Conservation (phyloP, 73 alveolate species). For the Uronychia setigera region DNA sequence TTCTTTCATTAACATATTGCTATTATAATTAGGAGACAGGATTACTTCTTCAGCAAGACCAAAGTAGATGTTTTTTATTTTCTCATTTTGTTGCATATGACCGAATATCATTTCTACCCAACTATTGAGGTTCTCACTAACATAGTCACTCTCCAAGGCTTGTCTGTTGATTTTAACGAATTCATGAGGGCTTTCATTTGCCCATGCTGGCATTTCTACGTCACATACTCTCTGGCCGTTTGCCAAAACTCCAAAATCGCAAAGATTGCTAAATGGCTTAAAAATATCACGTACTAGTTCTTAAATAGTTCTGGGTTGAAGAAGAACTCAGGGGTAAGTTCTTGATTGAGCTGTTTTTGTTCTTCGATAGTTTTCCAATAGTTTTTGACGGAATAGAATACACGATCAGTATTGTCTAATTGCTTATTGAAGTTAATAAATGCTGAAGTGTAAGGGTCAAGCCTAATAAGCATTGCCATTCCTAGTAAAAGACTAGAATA, state of each 20-base stretch:
- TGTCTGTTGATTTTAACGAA: slow-evolving; percentile 77
- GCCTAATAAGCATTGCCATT: slow-evolving; percentile 78
- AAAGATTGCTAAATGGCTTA: slow-evolving; percentile 8
- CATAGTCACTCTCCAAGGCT: slow-evolving; percentile 71
- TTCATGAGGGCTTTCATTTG: slow-evolving; percentile 64
- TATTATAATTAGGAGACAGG: neutral
- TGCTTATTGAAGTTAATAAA: slow-evolving; percentile 80
- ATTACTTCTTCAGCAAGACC: slow-evolving; percentile 4
- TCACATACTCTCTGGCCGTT: slow-evolving; percentile 48
- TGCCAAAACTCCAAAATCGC: slow-evolving; percentile 40
- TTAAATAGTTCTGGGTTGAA: slow-evolving; percentile 76
- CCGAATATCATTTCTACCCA: slow-evolving; percentile 90
- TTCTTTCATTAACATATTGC: neutral
- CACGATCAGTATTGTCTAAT: slow-evolving; percentile 89
- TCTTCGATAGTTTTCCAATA: slow-evolving; percentile 75
- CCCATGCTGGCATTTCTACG: slow-evolving; percentile 74
- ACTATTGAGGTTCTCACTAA: slow-evolving; percentile 31
- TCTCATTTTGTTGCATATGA: slow-evolving; percentile 70
- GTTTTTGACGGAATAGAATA: slow-evolving; percentile 73
- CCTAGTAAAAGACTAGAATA: slow-evolving; percentile 86
- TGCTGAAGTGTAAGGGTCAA: slow-evolving; percentile 87
- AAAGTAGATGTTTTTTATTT: slow-evolving; percentile 37
- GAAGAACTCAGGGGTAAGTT: slow-evolving; percentile 93
- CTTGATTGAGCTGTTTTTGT: slow-evolving; percentile 80
- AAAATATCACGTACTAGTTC: neutral